A percentile compares a stretch with the other conserved stretches of the same genome.
Conservation (phyloP, 768 basidiomycete genomes). For the Collybia sordida region DNA sequence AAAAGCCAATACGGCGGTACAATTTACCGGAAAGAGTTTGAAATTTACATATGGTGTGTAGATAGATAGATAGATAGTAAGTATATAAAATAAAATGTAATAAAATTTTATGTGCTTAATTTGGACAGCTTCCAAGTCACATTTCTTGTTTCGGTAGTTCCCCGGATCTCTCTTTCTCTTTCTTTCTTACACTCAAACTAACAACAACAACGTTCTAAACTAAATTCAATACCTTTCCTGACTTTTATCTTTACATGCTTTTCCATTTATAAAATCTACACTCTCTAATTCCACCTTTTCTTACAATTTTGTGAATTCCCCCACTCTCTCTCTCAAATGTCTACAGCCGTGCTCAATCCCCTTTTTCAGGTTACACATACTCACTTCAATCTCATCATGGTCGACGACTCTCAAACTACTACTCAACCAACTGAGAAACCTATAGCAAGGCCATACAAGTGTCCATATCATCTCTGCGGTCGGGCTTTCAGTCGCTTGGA, state of each 20-base stretch:
- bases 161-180: no score
- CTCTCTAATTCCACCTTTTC: neutral
- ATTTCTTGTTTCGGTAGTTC: constrained; percentile 8
- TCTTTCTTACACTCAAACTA: constrained; percentile 1
- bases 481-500: constrained; percentile 96
- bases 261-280: constrained; percentile 2
- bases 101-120: neutral
- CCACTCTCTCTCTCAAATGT: constrained; percentile 5
- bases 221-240: neutral
- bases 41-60: constrained; percentile 2
- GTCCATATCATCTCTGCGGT: constrained; percentile 87
- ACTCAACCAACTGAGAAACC: constrained; percentile 27
- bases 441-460: constrained; percentile 84
- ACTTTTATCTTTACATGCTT: neutral
- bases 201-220: no score
- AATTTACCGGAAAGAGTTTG: no score
- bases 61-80: constrained; percentile 3
- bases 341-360: constrained; percentile 8
- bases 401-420: constrained; percentile 13
- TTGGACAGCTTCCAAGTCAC: constrained; percentile 2
- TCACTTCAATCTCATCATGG: constrained; percentile 14
- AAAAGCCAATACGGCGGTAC: no score
- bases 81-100: neutral
- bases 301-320: neutral
- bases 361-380: constrained; percentile 6